Evolutionary conservation across 2,329 filamentous ascomycete species (phyloP).

Genomic region (Penicillium sp.): DNA sequence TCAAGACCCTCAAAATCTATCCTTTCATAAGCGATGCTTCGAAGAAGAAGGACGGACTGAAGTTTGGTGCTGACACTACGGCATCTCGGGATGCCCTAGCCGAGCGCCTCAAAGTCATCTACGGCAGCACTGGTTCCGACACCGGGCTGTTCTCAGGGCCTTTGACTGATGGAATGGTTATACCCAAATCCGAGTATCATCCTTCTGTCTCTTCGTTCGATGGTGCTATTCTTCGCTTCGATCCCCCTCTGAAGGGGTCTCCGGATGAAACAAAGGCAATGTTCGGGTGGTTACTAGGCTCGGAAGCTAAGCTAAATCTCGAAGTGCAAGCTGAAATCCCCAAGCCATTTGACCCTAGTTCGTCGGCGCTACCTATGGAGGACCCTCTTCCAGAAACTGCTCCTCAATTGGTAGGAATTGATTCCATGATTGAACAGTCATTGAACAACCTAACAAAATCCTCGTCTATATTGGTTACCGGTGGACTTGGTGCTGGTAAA

Average conservation of each 20-base stretch:
- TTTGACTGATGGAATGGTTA: slow-evolving; percentile 80
- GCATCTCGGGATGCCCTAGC: slow-evolving; percentile 73
- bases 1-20: slow-evolving; percentile 71
- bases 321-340: slow-evolving; percentile 74
- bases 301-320: slow-evolving; percentile 69
- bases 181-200: slow-evolving; percentile 61
- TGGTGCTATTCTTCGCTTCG: slow-evolving; percentile 79
- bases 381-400: slow-evolving; percentile 54
- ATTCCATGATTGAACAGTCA: slow-evolving; percentile 69
- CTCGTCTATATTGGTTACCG: slow-evolving; percentile 86
- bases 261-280: slow-evolving; percentile 31
- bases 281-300: slow-evolving; percentile 68
- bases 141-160: slow-evolving; percentile 74
- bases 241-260: slow-evolving; percentile 50
- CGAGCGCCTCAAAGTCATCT: slow-evolving; percentile 69
- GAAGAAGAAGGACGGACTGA: slow-evolving; percentile 64
- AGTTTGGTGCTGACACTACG: slow-evolving; percentile 84
- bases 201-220: slow-evolving; percentile 64
- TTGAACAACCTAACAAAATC: slow-evolving; percentile 74
- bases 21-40: slow-evolving; percentile 65
- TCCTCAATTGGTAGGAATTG: slow-evolving; percentile 77
- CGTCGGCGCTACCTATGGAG: slow-evolving; percentile 45
- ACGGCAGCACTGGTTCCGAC: slow-evolving; percentile 57
- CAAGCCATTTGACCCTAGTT: slow-evolving; percentile 53
- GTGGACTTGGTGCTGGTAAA: slow-evolving; percentile 87